Conservation (phyloP, 176 grass and related monocot genomes). For the Phyllostachys edulis region DNA sequence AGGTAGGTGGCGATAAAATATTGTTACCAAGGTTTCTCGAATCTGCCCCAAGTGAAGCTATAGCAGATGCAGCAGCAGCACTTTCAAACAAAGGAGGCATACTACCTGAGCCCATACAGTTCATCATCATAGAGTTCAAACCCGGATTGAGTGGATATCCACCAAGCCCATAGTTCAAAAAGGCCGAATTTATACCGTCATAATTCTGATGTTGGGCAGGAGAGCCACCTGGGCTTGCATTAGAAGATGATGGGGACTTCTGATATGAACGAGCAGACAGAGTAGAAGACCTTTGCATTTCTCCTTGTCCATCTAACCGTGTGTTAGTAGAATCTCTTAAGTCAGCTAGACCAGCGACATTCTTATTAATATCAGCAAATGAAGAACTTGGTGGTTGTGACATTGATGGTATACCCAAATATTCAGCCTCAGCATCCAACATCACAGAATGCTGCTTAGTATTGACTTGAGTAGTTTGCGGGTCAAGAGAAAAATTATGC, state of each 20-base stretch:
- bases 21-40: constrained; percentile 46
- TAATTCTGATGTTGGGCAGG: constrained; percentile 69
- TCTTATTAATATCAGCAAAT: constrained; percentile 50
- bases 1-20: constrained; percentile 56
- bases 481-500: constrained; percentile 49
- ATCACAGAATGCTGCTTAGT: constrained; percentile 48
- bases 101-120: constrained; percentile 45
- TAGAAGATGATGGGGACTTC: constrained; percentile 61
- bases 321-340: constrained; percentile 47
- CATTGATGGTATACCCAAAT: constrained; percentile 46
- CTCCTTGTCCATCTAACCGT: constrained; percentile 38
- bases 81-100: constrained; percentile 57
- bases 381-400: constrained; percentile 54
- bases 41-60: constrained; percentile 45
- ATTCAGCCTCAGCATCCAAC: constrained; percentile 53
- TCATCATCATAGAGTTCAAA: constrained; percentile 59
- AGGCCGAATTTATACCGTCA: constrained; percentile 55
- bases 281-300: constrained; percentile 44
- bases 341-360: constrained; percentile 34
- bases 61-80: constrained; percentile 50
- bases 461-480: constrained; percentile 42
- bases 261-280: constrained; percentile 54
- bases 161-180: constrained; percentile 58
- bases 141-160: constrained; percentile 52
- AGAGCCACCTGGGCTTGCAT: constrained; percentile 65